A percentile compares a stretch with the other conserved stretches of the same genome.
Evolutionary conservation across 2,329 filamentous ascomycete genomes (phyloP).

Genomic region (Pestalotiopsis sp.): DNA sequence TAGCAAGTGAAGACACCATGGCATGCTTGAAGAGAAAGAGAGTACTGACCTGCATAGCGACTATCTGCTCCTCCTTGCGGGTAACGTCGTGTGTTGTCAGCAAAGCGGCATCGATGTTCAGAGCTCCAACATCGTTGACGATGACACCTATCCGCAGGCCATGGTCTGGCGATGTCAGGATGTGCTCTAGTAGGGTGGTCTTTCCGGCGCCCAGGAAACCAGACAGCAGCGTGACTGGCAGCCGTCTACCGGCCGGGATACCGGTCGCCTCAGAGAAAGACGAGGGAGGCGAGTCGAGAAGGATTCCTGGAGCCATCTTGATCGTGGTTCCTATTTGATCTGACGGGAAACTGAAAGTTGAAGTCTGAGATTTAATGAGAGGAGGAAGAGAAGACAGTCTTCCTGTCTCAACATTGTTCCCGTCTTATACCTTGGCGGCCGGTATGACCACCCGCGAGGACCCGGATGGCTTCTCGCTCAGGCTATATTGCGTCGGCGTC

Average conservation of each 20-base stretch:
- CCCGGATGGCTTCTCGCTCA: not conserved
- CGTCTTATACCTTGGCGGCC: constrained; percentile 2
- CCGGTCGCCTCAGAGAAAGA: not conserved
- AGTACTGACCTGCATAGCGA: constrained; percentile 56
- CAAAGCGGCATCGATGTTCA: constrained; percentile 45
- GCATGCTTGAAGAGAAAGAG: not conserved
- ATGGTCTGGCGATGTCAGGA: constrained; percentile 65
- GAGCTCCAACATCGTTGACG: constrained; percentile 69
- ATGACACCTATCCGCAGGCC: constrained; percentile 72
- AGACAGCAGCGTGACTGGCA: constrained; percentile 16
- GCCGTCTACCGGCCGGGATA: not conserved
- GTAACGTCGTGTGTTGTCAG: constrained; percentile 60
- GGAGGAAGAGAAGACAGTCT: not conserved
- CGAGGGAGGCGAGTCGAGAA: constrained; percentile 5
- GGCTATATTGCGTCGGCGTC: not conserved
- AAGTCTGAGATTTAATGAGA: not conserved
- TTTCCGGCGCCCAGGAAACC: constrained; percentile 50
- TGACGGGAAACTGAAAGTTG: not conserved
- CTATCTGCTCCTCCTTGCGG: constrained; percentile 62
- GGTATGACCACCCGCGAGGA: not conserved
- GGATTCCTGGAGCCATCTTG: constrained; percentile 6
- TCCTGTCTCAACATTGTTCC: not conserved
- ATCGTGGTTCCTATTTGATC: not conserved
- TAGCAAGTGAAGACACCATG: not conserved
- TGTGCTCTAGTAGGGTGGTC: constrained; percentile 71